Base-by-base conservation (phyloP, 208 protist species). In the Leptomonas pyrrhocoris region DNA sequence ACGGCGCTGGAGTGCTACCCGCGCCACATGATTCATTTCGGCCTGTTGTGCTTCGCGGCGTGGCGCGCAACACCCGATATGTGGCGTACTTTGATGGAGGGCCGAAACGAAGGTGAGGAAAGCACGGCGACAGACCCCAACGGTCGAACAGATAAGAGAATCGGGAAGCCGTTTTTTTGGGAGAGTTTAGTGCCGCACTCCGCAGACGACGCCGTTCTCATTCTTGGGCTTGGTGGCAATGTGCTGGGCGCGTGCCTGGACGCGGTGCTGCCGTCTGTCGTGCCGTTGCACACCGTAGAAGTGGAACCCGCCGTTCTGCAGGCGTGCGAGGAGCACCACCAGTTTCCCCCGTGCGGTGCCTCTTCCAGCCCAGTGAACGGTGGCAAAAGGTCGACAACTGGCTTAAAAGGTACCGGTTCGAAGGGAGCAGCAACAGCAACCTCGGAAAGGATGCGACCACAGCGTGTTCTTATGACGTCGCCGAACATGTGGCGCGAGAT, bases 181-280 rank as follows among this genome's bases (percentile, higher is more conserved):
- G 30, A 28, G 42, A 7, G 34, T 43, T 66, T 79, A 1, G 23
- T 88, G n/a, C 83, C 82, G 1, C 27, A 31, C 43, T 38, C 57
- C 2, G 60, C 55, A 0, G 58, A 74, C 13, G 76, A 81, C 28
- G 74, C 76, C 0, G 80, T 95, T n/a, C 75, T 95, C 23, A 60
- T 95, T 31, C 70, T 95, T 16, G 90, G 90, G 0, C 78, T 95
- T 1, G 90, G 90, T 15, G 90, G 86, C 18, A 95, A 95, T 63
- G 90, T 90, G 18, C 64, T 95, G 69, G 90, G 86, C n/a, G 74
- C 72, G 50, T 95, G 83, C 42, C 74, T 95, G 3, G 85, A 95
- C 57, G 43, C 59, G 1, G 45, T 85, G 5, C 73, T 93, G 36
- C 65, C 86, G 0, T 8, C 77, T 16, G 56, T 59, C 18, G 79